Percentiles rank a stretch among this genome's conserved stretches.
Evolutionary conservation across 345 rosid species (phyloP).

Genomic region (Sisymbrium irio): DNA sequence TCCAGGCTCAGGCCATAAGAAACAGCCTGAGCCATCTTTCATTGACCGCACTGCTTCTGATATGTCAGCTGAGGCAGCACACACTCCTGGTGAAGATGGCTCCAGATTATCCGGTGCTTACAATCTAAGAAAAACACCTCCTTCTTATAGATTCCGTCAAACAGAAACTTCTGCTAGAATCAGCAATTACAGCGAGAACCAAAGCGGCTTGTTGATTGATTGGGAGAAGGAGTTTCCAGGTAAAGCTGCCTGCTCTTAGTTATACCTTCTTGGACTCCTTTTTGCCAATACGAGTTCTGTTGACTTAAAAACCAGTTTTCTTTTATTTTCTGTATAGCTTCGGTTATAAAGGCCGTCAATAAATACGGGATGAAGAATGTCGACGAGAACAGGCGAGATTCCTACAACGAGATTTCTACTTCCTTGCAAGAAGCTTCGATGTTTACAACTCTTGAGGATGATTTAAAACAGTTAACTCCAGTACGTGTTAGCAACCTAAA

Average conservation of each 20-base stretch:
- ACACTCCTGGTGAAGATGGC: conserved; percentile 50
- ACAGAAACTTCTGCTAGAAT: conserved; percentile 47
- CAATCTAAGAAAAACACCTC: conserved; percentile 58
- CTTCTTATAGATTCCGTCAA: conserved; percentile 42
- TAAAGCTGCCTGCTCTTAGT: conserved; percentile 6
- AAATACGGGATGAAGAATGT: conserved; percentile 80
- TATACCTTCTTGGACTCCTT: background rate
- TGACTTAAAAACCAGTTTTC: background rate
- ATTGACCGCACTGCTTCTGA: conserved; percentile 51
- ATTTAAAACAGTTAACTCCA: conserved; percentile 65
- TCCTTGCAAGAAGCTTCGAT: conserved; percentile 40
- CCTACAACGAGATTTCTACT: conserved; percentile 43
- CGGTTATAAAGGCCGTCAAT: conserved; percentile 75
- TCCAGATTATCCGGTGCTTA: conserved; percentile 46
- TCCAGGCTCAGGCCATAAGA: conserved; percentile 43
- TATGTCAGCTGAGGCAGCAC: conserved; percentile 50
- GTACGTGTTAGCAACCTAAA: conserved; percentile 42
- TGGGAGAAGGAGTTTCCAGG: conserved; percentile 97
- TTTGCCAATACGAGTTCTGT: background rate
- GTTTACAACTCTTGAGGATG: conserved; percentile 51
- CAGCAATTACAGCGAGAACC: conserved; percentile 48
- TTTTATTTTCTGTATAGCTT: conserved; percentile 46
- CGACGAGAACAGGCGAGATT: conserved; percentile 75
- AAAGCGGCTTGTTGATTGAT: conserved; percentile 52
- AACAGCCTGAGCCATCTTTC: conserved; percentile 50